Conservation (phyloP, 1,284 basidiomycete species). For the Xerocomus nothofagi region DNA sequence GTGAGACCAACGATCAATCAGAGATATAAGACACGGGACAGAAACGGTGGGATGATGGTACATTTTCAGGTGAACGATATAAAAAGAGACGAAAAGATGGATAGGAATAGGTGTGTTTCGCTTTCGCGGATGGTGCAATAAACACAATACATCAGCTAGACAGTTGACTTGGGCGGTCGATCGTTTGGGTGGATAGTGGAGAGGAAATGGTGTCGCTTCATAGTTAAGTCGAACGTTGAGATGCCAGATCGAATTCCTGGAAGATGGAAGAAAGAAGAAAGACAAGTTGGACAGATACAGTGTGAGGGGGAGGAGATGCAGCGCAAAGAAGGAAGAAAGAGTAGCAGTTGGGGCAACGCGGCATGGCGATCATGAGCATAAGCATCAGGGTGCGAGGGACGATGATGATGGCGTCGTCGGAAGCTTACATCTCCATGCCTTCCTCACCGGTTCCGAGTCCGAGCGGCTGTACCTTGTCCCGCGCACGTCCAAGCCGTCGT, state of each 20-base stretch:
- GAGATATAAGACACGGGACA: neutral
- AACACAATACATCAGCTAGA: neutral
- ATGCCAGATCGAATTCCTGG: neutral
- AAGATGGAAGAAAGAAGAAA: neutral
- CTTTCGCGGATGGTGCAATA: neutral
- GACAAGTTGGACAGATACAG: neutral
- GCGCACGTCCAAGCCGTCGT: constrained; percentile 17
- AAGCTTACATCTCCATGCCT: constrained; percentile 22
- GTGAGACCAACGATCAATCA: neutral
- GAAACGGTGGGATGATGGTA: constrained; percentile 2
- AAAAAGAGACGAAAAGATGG: neutral
- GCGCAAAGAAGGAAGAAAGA: too few species aligned
- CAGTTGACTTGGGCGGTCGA: neutral
- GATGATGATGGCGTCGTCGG: neutral
- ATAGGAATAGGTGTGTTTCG: neutral
- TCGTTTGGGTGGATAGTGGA: neutral
- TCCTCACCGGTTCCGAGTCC: constrained; percentile 7
- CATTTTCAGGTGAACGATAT: constrained; percentile 10
- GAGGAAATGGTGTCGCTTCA: constrained; percentile 7
- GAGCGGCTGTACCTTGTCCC: constrained; percentile 17
- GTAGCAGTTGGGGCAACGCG: neutral
- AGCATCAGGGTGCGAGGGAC: neutral
- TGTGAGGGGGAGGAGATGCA: too few species aligned
- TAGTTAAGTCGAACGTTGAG: neutral
- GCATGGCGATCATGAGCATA: neutral